phyloP scores from a whole-genome alignment of 768 basidiomycete species.

The Amylocystis lapponica region DNA sequence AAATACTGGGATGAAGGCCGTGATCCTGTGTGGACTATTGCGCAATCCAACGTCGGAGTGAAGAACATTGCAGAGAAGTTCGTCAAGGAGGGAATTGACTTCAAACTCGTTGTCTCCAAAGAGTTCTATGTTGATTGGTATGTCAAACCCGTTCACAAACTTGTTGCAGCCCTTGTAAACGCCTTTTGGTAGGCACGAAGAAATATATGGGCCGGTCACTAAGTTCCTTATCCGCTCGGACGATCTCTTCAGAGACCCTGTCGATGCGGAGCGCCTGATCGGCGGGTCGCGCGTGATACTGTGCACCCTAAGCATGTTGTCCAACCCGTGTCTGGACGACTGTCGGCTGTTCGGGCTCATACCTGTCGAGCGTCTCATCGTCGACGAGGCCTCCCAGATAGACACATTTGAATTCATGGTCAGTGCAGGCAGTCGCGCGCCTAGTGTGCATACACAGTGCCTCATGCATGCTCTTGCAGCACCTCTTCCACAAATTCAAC shows the following conservation, averaged over 20 bases:
- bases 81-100: conserved; percentile 44
- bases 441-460: neutral
- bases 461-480: conserved; percentile 23
- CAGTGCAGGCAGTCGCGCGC: conserved; percentile 3
- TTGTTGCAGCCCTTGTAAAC: no score
- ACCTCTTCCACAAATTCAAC: conserved; percentile 37
- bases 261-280: conserved; percentile 23
- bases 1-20: conserved; percentile 30
- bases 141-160: neutral
- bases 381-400: conserved; percentile 55
- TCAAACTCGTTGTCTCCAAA: conserved; percentile 41
- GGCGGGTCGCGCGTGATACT: conserved; percentile 32
- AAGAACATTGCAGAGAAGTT: conserved; percentile 82
- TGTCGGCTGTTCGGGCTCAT: conserved; percentile 30
- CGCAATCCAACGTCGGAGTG: conserved; percentile 80
- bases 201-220: conserved; percentile 31
- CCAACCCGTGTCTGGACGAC: conserved; percentile 34
- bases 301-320: conserved; percentile 46
- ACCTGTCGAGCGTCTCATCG: conserved; percentile 41
- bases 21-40: conserved; percentile 56
- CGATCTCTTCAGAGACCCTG: conserved; percentile 26
- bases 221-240: conserved; percentile 36
- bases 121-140: conserved; percentile 26
- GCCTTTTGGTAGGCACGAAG: conserved; percentile 39
- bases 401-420: conserved; percentile 45